Percentiles rank a stretch among this genome's conserved stretches.
phyloP scores from a whole-genome alignment of 2,329 filamentous ascomycete species.

The Rasamsonia emersonii region DNA sequence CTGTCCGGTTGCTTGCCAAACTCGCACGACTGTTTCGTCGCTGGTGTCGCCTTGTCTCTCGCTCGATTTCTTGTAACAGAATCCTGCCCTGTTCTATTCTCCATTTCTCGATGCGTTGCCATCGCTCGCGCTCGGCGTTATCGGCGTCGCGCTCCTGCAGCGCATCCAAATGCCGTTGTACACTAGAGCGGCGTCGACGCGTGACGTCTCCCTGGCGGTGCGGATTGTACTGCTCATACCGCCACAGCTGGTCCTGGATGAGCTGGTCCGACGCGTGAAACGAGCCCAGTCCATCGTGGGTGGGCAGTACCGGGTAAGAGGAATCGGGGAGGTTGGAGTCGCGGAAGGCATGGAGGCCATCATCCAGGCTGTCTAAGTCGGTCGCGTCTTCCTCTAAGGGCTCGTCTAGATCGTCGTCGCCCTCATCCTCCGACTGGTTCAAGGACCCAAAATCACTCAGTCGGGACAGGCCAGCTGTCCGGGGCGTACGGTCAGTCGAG shows the following conservation, averaged over 20 bases:
- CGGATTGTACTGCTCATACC: conserved; percentile 79
- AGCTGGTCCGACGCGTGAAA: conserved; percentile 58
- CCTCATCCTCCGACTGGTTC: conserved; percentile 52
- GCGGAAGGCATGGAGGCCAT: conserved; percentile 81
- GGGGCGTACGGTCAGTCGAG: conserved; percentile 55
- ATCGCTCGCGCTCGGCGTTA: conserved; percentile 62
- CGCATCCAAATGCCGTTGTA: conserved; percentile 49
- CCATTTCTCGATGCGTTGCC: conserved; percentile 83
- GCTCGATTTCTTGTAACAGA: conserved; percentile 80
- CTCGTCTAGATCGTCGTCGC: conserved; percentile 53
- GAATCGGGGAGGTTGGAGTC: conserved; percentile 49
- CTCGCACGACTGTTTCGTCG: conserved; percentile 35
- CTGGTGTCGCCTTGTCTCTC: conserved; percentile 66
- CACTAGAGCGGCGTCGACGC: conserved; percentile 45
- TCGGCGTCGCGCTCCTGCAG: conserved; percentile 49
- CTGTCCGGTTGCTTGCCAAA: conserved; percentile 10
- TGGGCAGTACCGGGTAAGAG: conserved; percentile 65
- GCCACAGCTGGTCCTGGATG: conserved; percentile 78
- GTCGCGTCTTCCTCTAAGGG: conserved; percentile 46
- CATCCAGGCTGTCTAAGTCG: conserved; percentile 88
- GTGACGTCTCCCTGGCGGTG: conserved; percentile 46
- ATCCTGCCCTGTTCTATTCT: conserved; percentile 80
- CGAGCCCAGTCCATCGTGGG: conserved; percentile 83
- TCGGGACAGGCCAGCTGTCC: conserved; percentile 60
- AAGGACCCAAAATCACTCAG: conserved; percentile 75